Base-by-base conservation (phyloP, 176 grass and related monocot species). In the Otatea glauca region DNA sequence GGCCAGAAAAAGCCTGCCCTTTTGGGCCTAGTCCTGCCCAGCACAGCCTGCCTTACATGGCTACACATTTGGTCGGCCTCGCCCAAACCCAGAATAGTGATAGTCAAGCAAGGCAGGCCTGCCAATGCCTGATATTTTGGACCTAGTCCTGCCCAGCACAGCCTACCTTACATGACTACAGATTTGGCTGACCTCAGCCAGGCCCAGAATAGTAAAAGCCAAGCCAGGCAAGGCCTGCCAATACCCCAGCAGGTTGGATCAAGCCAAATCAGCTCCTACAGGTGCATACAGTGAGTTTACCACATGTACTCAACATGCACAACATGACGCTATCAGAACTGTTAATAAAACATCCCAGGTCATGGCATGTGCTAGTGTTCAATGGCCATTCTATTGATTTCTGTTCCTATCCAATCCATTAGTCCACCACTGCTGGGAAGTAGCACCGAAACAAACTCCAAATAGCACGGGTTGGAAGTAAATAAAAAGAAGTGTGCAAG, bases 161-260 rank as follows among this genome's bases (percentile, higher is more conserved):
- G 32, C 47, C 41, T 38, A 53, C 51, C 66, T 48, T 18, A 60
- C 39, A 78, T 74, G 48, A 39, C 68, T 73, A 68, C 44, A 74
- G 32, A 62, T 75, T 85, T 75, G 18, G 12, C 21, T 81, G 71
- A 29, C 50, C 44, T 69, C 53, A 60, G 2, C n/a, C 62, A 81
- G 29, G 27, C 24, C 39, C 66, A 74, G 11, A 68, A 85, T 16
- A 83, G 65, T 62, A 32, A 35, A 85, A 75, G 51, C 41, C 49
- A 78, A 79, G 51, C 48, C 59, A 79, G 13, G 17, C 51, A 45
- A 80, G 60, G 61, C 55, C 32, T 10, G 9, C 72, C 73, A 71
- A 61, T 71, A 23, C 73, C 66, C 66, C 38, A 67, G 44, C 69
- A 84, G 76, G 69, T 50, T 74, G 87, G 59, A 73, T 73, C 47